Evolutionary conservation across 1,139 yeast species (phyloP), one percentile per base, ranked within the genome.

Genomic region (Sugiyamaella grinbergsii): DNA sequence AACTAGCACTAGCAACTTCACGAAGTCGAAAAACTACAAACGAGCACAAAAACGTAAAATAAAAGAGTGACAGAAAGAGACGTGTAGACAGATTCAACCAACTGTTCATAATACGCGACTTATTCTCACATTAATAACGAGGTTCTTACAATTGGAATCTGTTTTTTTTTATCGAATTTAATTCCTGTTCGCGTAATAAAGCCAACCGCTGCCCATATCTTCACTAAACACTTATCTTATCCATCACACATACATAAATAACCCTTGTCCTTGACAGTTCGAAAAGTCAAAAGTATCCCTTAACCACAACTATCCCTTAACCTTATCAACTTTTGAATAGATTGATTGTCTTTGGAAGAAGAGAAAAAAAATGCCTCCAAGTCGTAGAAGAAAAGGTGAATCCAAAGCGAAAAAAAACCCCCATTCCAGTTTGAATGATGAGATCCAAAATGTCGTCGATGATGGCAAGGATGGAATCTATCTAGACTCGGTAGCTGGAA

Each of bases 401-500:
- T 24, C 38, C 33, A 45, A 45, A 20, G 43, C 18, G 26, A 49
- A 42, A 24, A 42, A 41, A 42, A 32, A 15, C 15, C 34, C 20
- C 18, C 22, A 45, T 31, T 38, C 20, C 15, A 28, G 31, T 16
- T 34, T 45, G 6, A 34, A 29, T 11, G 39, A 39, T 11, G 49
- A 45, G 10, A 40, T 45, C 6, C 43, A 39, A 15, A 34, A 28
- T 5, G 51, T 48, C 18, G 46, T 28, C n/a, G n/a, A n/a, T 19
- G 43, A 36, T 22, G 20, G 37, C n/a, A 49, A 49, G 15, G 53
- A 43, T 26, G 48, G 44, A 6, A 42, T 47, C 15, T 49, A 51
- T 38, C 40, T 51, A 26, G 57, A 54, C 40, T 40, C 51, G 5
- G 65, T 63, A 3, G 58, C 65, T 3, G 69, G 67, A 28, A 65